Evolutionary conservation across 805 yeast species (phyloP).

Genomic region (Yarrowia osloensis): DNA sequence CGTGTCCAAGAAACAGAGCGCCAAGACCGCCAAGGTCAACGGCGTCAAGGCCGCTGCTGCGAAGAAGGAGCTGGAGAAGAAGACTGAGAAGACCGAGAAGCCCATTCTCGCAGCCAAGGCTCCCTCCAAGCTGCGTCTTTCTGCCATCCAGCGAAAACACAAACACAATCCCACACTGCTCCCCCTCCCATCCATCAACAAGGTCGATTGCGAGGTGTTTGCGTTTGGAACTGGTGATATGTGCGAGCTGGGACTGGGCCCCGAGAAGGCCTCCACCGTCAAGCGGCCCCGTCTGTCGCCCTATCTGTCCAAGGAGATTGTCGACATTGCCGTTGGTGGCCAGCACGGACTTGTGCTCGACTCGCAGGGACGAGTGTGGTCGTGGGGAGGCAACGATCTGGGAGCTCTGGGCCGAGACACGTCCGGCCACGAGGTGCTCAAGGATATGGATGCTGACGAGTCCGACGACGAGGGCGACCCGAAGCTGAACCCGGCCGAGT

Average conservation of each 20-base stretch:
- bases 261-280: constrained; percentile 86
- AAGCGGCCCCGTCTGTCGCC: constrained; percentile 86
- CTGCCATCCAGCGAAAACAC: constrained; percentile 14
- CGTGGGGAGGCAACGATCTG: constrained; percentile 97
- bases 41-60: constrained; percentile 7
- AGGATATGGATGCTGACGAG: constrained; percentile 65
- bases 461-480: constrained; percentile 72
- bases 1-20: not conserved
- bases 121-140: not conserved
- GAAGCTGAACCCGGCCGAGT: constrained; percentile 82
- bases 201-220: constrained; percentile 67
- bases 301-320: constrained; percentile 65
- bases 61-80: not conserved
- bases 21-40: constrained; percentile 24
- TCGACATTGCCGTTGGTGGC: constrained; percentile 92
- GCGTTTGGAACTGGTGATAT: constrained; percentile 97
- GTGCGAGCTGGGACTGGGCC: constrained; percentile 98
- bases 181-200: constrained; percentile 41
- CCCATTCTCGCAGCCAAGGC: constrained; percentile 14
- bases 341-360: constrained; percentile 90
- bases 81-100: not conserved
- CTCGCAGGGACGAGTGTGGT: constrained; percentile 77
- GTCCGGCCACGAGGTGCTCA: constrained; percentile 59
- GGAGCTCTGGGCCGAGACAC: constrained; percentile 88
- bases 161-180: constrained; percentile 32